Base-by-base conservation (phyloP, 768 basidiomycete genomes). In the Trametes meyenii region DNA sequence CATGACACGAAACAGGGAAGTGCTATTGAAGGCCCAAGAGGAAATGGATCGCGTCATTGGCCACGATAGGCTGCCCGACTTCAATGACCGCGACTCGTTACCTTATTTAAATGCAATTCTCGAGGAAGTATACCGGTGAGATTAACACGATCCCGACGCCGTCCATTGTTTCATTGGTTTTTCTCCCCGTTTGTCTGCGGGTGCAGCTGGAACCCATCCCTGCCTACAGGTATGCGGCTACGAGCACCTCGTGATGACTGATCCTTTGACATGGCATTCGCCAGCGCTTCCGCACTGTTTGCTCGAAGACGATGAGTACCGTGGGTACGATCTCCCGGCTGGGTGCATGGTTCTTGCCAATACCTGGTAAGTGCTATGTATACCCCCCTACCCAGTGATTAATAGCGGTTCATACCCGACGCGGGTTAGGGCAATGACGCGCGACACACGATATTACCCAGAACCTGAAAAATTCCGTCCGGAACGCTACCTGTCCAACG, bases 391-490 rank as follows among this genome's bases (percentile, higher is more conserved):
- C 45, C 19, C 1, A 13, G 14, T 44, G 17, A 16, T 13, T 11
- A 2, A 23, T 13, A 6, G 10, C 26, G 14, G 26, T 11, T 16
- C 26, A 29, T 24, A 3, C 8, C 14, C 23, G 7, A 12, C n/a
- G 40, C 48, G 10, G 2, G 4, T 33, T n/a, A 70, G 71, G 72
- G 72, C 54, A 5, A 71, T 74, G 44, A 59, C 66, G 24, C 67
- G 66, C 26, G 64, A 71, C 46, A 16, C 56, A 14, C 42, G 43
- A 0, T 12, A 55, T 3, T 85, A 79, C 65, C 68, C 76, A 8
- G 68, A 83, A 29, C 80, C 84, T 17, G 72, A 78, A 11, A 66
- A 58, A 39, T 85, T 85, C 70, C 69, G 67, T 19, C 85, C 84
- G 2, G 80, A 84, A 44, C 77, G 84, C 29, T n/a, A 26, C 45